Percentiles rank a stretch among this genome's conserved stretches.
Evolutionary conservation across 345 rosid genomes (phyloP).

Genomic region (Excoecaria cochinchinensis): DNA sequence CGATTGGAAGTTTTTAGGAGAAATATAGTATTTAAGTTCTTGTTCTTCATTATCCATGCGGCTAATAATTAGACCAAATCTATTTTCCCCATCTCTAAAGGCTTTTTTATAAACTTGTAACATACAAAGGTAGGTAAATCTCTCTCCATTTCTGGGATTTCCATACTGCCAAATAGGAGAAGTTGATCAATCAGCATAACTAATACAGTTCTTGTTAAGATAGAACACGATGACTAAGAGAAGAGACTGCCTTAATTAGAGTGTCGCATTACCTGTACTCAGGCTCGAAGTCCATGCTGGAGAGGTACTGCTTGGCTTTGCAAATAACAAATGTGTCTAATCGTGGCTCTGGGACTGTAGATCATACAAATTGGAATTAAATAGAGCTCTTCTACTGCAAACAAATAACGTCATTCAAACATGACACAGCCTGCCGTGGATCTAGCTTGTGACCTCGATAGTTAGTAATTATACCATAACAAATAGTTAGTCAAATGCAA

Average conservation of each 20-base stretch:
- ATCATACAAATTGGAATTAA: neutral
- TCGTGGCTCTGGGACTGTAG: slow-evolving; percentile 60
- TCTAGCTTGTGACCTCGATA: too few species aligned
- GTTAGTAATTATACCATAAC: too few species aligned
- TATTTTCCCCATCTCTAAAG: slow-evolving; percentile 29
- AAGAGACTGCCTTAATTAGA: neutral
- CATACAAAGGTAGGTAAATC: slow-evolving; percentile 29
- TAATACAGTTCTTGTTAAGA: neutral
- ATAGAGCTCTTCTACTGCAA: neutral
- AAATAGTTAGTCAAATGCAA: neutral
- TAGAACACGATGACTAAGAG: too few species aligned
- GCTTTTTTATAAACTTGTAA: slow-evolving; percentile 37
- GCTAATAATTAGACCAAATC: slow-evolving; percentile 12
- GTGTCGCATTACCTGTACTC: slow-evolving; percentile 32
- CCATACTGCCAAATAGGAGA: slow-evolving; percentile 17
- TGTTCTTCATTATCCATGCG: neutral
- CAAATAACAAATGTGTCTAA: slow-evolving; percentile 71
- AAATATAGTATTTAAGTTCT: neutral
- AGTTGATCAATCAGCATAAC: neutral
- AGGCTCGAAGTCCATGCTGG: slow-evolving; percentile 31
- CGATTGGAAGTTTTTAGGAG: neutral
- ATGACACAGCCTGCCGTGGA: neutral
- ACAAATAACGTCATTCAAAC: neutral
- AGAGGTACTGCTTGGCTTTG: slow-evolving; percentile 56
- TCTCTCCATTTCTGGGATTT: slow-evolving; percentile 34